Evolutionary conservation across 306 rosid species (phyloP).

Genomic region (Amphicarpaea edgeworthii): DNA sequence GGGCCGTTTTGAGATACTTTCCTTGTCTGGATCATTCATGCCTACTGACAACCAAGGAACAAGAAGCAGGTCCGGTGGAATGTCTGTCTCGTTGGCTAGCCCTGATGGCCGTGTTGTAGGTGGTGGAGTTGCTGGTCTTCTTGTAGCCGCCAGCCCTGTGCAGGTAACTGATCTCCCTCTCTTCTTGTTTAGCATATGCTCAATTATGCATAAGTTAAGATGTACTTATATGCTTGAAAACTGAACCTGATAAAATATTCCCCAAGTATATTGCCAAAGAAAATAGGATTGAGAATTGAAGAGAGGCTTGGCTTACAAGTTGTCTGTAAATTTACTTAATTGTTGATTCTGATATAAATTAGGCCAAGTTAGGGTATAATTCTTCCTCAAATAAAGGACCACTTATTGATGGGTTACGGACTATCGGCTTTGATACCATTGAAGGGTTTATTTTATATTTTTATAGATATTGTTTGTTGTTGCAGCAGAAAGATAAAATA

Average conservation of each 20-base stretch:
- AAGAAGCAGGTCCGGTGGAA: constrained; percentile 78
- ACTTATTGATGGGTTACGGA: no score
- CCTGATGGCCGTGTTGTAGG: constrained; percentile 81
- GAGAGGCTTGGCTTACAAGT: background rate
- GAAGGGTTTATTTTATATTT: no score
- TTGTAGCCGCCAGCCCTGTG: constrained; percentile 82
- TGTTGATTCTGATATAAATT: background rate
- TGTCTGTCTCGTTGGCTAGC: constrained; percentile 78
- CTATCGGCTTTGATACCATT: no score
- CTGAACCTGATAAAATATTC: background rate
- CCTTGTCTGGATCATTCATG: constrained; percentile 80
- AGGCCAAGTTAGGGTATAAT: constrained; percentile 12
- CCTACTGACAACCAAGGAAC: constrained; percentile 80
- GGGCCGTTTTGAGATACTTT: constrained; percentile 89
- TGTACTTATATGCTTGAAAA: background rate
- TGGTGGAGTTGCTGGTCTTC: constrained; percentile 80
- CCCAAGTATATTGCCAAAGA: background rate
- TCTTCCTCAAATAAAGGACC: constrained; percentile 23
- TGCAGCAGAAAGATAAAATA: no score
- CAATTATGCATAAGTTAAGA: background rate
- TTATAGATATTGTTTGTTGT: no score
- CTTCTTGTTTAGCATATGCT: background rate
- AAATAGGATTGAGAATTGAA: constrained; percentile 9
- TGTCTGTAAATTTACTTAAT: background rate
- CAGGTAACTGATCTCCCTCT: constrained; percentile 55